Evolutionary conservation across 176 grass and related monocot species (phyloP).

Genomic region (Zoysia pacifica): DNA sequence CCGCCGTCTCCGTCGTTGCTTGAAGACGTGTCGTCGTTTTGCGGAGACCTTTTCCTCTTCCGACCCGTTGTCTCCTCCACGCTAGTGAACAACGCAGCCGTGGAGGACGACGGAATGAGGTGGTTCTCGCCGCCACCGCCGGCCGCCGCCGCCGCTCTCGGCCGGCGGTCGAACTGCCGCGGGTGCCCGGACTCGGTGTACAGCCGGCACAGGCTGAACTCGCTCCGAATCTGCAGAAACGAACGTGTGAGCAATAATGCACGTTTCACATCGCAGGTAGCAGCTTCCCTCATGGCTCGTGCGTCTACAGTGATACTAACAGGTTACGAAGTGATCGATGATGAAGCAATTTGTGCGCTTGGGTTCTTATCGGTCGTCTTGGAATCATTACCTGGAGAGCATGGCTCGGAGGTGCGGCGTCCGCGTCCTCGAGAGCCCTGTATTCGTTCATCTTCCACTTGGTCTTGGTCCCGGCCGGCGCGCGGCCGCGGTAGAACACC

Average conservation of each 20-base stretch:
- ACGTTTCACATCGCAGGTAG: background rate
- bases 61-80: background rate
- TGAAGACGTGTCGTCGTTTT: slow-evolving; percentile 29
- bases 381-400: slow-evolving; percentile 36
- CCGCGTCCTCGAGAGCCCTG: slow-evolving; percentile 50
- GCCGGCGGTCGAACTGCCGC: slow-evolving; percentile 80
- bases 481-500: slow-evolving; percentile 90
- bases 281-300: slow-evolving; percentile 4
- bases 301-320: background rate
- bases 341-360: background rate
- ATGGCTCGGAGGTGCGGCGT: background rate
- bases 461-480: slow-evolving; percentile 65
- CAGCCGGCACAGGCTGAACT: slow-evolving; percentile 83
- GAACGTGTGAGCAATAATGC: slow-evolving; percentile 26
- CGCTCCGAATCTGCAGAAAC: slow-evolving; percentile 56
- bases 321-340: background rate
- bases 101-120: background rate
- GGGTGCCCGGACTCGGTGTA: slow-evolving; percentile 66
- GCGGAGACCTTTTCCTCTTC: slow-evolving; percentile 46
- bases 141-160: background rate
- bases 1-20: slow-evolving; percentile 29
- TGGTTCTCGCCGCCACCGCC: background rate
- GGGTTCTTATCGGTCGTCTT: background rate
- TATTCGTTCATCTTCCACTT: slow-evolving; percentile 98
- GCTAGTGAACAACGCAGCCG: no score